Evolutionary conservation across 225 moss, liverwort and hornwort genomes (phyloP).

Genomic region (Climacium dendroides): DNA sequence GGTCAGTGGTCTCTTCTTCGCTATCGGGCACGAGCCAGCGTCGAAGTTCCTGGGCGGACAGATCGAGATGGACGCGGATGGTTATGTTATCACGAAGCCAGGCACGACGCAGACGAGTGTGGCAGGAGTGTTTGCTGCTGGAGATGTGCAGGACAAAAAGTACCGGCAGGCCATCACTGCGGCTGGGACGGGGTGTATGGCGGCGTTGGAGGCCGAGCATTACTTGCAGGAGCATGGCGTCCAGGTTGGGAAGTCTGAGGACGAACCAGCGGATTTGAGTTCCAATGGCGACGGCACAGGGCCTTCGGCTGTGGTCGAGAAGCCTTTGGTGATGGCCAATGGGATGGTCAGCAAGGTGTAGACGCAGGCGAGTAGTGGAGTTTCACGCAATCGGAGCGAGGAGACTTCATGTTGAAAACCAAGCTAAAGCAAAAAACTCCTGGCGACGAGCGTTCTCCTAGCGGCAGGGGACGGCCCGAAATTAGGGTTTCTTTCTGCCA

Average conservation of each 20-base stretch:
- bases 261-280: slow-evolving; percentile 6
- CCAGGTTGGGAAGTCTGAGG: slow-evolving; percentile 67
- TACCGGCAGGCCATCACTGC: slow-evolving; percentile 92
- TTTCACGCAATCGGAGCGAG: not conserved
- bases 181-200: slow-evolving; percentile 95
- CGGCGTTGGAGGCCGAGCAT: slow-evolving; percentile 89
- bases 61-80: slow-evolving; percentile 59
- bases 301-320: slow-evolving; percentile 8
- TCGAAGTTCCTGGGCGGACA: slow-evolving; percentile 80
- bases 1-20: slow-evolving; percentile 78
- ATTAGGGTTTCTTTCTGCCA: not conserved
- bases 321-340: slow-evolving; percentile 13
- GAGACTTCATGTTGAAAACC: not conserved
- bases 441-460: not conserved
- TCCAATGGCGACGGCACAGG: slow-evolving; percentile 18
- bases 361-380: not conserved
- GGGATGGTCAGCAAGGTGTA: slow-evolving; percentile 15
- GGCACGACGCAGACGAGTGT: slow-evolving; percentile 86
- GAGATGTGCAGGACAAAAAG: slow-evolving; percentile 95
- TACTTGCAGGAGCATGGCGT: slow-evolving; percentile 57
- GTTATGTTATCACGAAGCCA: slow-evolving; percentile 67
- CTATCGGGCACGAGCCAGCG: slow-evolving; percentile 93
- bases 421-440: not conserved
- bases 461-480: not conserved
- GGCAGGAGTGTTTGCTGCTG: slow-evolving; percentile 81